Conservation (phyloP, 2,329 filamentous ascomycete genomes). For the Colletotrichum eremochloae region DNA sequence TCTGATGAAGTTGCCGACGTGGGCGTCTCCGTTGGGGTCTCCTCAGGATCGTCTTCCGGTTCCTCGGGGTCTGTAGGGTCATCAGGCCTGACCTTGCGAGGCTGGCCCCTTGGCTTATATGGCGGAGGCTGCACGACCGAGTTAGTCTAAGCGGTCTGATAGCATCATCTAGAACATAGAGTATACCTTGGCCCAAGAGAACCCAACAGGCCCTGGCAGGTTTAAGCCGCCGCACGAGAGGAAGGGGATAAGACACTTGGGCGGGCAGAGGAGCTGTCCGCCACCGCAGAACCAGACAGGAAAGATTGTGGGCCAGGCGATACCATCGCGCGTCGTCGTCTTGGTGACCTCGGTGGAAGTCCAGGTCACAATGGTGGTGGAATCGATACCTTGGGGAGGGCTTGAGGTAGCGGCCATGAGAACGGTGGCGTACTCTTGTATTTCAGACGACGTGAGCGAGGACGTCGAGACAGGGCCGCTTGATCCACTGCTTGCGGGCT, state of each 20-base stretch:
- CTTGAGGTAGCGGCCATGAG: slow-evolving; percentile 1
- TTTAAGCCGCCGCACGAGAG: slow-evolving; percentile 7
- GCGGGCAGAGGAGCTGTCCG: slow-evolving; percentile 15
- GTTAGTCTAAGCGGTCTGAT: slow-evolving; percentile 16
- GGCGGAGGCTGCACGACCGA: not conserved
- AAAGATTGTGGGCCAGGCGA: slow-evolving; percentile 16
- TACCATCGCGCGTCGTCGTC: slow-evolving; percentile 14
- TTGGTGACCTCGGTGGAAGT: slow-evolving; percentile 17
- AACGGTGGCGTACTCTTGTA: not conserved
- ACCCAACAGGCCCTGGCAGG: slow-evolving; percentile 14
- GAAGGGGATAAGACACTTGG: slow-evolving; percentile 24
- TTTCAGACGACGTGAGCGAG: not conserved
- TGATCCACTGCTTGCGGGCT: not conserved
- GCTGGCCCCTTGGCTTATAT: slow-evolving; percentile 9
- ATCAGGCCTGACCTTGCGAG: slow-evolving; percentile 13
- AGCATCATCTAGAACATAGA: not conserved
- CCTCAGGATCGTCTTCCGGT: slow-evolving; percentile 20
- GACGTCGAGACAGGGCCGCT: not conserved
- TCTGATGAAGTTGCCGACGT: slow-evolving; percentile 1
- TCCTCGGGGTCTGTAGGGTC: slow-evolving; percentile 17
- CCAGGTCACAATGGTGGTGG: slow-evolving; percentile 11
- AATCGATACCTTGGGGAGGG: not conserved
- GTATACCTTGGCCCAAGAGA: slow-evolving; percentile 49
- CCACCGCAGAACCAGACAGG: slow-evolving; percentile 24
- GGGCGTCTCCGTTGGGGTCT: slow-evolving; percentile 11